Base-by-base conservation (phyloP, 2,329 filamentous ascomycete species). In the Ascosphaera acerosa region DNA sequence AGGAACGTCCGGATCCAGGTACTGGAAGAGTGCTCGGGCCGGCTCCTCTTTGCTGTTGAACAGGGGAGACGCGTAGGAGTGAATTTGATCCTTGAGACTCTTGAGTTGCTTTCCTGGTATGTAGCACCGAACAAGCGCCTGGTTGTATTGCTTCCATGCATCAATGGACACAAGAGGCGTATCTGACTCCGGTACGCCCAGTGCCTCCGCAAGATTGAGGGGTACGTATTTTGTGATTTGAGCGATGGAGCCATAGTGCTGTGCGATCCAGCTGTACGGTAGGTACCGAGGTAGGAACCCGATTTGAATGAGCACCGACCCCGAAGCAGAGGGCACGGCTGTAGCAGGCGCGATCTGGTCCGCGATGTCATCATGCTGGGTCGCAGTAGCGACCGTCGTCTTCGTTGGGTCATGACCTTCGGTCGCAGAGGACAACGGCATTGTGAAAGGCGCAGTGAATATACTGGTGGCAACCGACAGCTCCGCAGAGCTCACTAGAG, bases 191-290 rank as follows among this genome's bases (percentile, higher is more conserved):
- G 87, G 48, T 90, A 45, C 36, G 15, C 38, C 35, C 29, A 90
- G 56, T 27, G 66, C 74, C 38, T 72, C 64, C 2, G 64, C 57
- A 31, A 91, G 60, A 39, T 76, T 78, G 32, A 59, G 42, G 0
- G 81, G 81, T 3, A 92, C 58, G 39, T 67, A 76, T 32, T 66
- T 55, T 57, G 92, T 90, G 44, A 97, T 77, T 52, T 94, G 84
- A 23, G 68, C 68, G 4, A 78, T 75, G 12, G 81, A 76, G 38
- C 72, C 61, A 10, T 68, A 60, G 37, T 74, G 69, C 15, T 57
- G 58, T 7, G 74, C 70, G 17, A 94, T 76, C 46, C 89, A 91
- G 6, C 64, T 56, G 50, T 87, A 97, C 55, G 89, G 84, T 41
- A 90, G 62, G 1, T 66, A 64, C 44, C 70, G 74, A 32, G 67